Evolutionary conservation across 768 basidiomycete genomes (phyloP).

Genomic region (Lentinula lateritia): DNA sequence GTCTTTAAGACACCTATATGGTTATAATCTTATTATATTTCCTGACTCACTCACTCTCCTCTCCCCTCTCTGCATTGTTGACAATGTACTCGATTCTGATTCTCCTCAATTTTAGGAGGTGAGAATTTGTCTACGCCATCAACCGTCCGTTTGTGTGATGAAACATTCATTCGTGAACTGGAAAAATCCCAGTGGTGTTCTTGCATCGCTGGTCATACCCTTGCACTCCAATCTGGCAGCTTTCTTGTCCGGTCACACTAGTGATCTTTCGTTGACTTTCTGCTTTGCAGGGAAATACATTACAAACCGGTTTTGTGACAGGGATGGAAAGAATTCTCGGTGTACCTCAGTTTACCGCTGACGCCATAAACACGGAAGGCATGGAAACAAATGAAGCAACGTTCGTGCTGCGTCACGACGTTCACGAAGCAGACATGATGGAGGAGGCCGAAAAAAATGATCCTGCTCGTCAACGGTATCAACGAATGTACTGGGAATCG

Average conservation of each 20-base stretch:
- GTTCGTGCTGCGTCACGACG: conserved; percentile 34
- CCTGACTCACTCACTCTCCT: conserved; percentile 8
- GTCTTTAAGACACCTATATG: conserved; percentile 84
- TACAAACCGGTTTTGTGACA: conserved; percentile 74
- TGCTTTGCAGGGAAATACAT: conserved; percentile 41
- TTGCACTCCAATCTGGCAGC: conserved; percentile 72
- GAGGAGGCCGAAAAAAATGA: conserved; percentile 53
- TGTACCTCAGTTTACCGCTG: conserved; percentile 26
- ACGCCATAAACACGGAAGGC: conserved; percentile 12
- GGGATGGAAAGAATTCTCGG: conserved; percentile 82
- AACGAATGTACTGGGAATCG: conserved; percentile 76
- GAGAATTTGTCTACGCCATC: conserved; percentile 16
- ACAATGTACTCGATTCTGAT: background rate
- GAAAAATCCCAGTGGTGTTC: conserved; percentile 52
- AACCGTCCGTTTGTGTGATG: conserved; percentile 30
- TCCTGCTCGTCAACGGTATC: conserved; percentile 56
- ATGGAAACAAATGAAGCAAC: background rate
- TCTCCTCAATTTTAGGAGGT: conserved; percentile 28
- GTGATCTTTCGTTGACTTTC: background rate
- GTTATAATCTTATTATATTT: conserved; percentile 43
- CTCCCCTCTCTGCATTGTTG: background rate
- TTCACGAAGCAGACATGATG: conserved; percentile 55
- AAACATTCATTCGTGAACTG: conserved; percentile 68
- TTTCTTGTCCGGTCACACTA: conserved; percentile 4
- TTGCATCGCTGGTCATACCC: conserved; percentile 45